Evolutionary conservation across 768 basidiomycete genomes (phyloP).

Genomic region (Pleurotus platypus): DNA sequence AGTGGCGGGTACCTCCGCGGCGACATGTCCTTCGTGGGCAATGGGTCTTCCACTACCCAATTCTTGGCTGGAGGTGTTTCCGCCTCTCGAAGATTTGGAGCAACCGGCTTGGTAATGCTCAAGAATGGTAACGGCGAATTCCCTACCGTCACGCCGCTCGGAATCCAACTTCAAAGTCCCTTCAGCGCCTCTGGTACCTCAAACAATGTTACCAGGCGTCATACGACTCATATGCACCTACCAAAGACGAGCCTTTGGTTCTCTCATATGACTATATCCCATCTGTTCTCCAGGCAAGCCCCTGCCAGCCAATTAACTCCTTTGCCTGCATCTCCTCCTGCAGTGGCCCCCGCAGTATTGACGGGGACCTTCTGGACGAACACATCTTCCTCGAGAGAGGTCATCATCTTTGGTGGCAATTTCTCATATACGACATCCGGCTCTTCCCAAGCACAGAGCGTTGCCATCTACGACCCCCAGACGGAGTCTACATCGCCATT

Average conservation of each 20-base stretch:
- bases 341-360: conserved; percentile 76
- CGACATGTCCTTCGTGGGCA: conserved; percentile 64
- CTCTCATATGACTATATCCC: conserved; percentile 38
- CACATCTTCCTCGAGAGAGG: conserved; percentile 52
- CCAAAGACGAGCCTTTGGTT: conserved; percentile 44
- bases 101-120: conserved; percentile 76
- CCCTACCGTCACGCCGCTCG: conserved; percentile 60
- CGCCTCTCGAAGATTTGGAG: conserved; percentile 60
- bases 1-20: conserved; percentile 73
- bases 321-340: conserved; percentile 53
- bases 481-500: conserved; percentile 50
- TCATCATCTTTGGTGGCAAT: conserved; percentile 86
- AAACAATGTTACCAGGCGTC: conserved; percentile 17
- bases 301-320: conserved; percentile 33
- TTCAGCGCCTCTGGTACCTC: conserved; percentile 27
- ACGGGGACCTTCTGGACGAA: conserved; percentile 92
- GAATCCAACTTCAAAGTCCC: conserved; percentile 46
- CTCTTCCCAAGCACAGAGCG: conserved; percentile 39
- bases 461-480: conserved; percentile 70
- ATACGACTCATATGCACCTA: background rate
- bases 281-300: conserved; percentile 53
- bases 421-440: conserved; percentile 59
- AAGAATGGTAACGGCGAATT: conserved; percentile 57
- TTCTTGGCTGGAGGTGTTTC: conserved; percentile 67
- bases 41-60: conserved; percentile 58